Base-by-base conservation (phyloP, 148 eudicot species). In the Silene conica region DNA sequence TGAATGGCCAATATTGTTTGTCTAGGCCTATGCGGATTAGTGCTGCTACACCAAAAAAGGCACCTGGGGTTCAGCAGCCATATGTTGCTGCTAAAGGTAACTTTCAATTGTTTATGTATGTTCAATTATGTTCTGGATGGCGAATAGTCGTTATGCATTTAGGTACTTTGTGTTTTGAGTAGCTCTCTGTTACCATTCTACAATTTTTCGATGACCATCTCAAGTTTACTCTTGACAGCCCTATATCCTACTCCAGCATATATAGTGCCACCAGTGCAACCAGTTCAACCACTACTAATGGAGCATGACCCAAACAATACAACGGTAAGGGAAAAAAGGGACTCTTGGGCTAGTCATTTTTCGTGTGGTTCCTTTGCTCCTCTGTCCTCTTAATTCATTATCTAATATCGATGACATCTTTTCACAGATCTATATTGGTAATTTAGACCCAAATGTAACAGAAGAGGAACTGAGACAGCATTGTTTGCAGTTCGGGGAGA, bases 21-120 rank as follows among this genome's bases (percentile, higher is more conserved):
- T 90, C 93, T 18, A 87, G 99, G 87, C 92, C 96, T 9, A 95
- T 95, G 99, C 90, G 97, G 63, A 95, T 95, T 48, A 90, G 99
- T 86, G 96, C 97, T 38, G 99, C 99, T 5, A 92, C 99, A 25
- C 97, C 99, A 22, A 92, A 92, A 80, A 95, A 95, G 86, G 64
- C 89, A 26, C 80, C 92, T 43, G 90, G 84, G 11, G 74, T 87
- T 52, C 97, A 87, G 83, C 97, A 86, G 56, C 92, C 70, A 38
- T 91, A 88, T 88, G 74, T 86, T 46, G 86, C 83, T 20, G 76
- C 87, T 55, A 92, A 91, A 88, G 92, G 98, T 95, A 82, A 23
- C 43, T 28, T 22, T 12, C 67, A 14, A 4, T 63, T 26, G 54
- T 10, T 48, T 48, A 48, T 48, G 14, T 48, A 48, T 16, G 3